Evolutionary conservation across 2,329 filamentous ascomycete species (phyloP).

Genomic region (Aureobasidium sp.): DNA sequence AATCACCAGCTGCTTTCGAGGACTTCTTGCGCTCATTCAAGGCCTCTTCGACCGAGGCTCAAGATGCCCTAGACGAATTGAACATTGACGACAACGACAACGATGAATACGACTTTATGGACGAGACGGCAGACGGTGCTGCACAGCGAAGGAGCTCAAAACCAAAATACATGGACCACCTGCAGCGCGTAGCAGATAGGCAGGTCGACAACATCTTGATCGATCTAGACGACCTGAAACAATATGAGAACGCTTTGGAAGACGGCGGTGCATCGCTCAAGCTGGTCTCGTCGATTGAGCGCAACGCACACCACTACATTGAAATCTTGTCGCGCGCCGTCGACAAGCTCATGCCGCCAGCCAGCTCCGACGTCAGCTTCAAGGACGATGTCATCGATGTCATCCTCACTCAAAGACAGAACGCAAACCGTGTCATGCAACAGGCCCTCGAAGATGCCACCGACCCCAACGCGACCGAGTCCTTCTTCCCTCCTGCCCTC

Average conservation of each 20-base stretch:
- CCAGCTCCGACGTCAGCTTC: conserved; percentile 75
- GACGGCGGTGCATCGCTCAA: conserved; percentile 50
- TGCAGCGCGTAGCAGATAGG: conserved; percentile 82
- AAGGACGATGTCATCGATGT: conserved; percentile 97
- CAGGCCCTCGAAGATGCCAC: conserved; percentile 30
- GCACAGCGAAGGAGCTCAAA: conserved; percentile 45
- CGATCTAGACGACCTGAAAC: conserved; percentile 77
- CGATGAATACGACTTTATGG: conserved; percentile 90
- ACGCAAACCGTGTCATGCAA: conserved; percentile 69
- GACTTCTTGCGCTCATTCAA: conserved; percentile 87
- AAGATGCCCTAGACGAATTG: conserved; percentile 74
- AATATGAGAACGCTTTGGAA: conserved; percentile 69
- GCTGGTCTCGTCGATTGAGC: conserved; percentile 75
- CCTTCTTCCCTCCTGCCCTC: conserved; percentile 84
- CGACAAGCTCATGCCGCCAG: conserved; percentile 74
- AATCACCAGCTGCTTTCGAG: conserved; percentile 62
- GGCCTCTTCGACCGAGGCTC: conserved; percentile 61
- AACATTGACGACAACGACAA: conserved; percentile 80
- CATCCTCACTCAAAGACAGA: conserved; percentile 84
- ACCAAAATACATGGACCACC: conserved; percentile 78
- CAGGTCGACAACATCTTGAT: conserved; percentile 68
- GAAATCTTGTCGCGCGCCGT: conserved; percentile 84
- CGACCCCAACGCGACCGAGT: conserved; percentile 55
- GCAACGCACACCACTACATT: conserved; percentile 91
- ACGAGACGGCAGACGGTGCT: conserved; percentile 52